A percentile compares a stretch with the other conserved stretches of the same genome.
phyloP scores from a whole-genome alignment of 495 filamentous ascomycete species.

The Annulohypoxylon maeteangense region DNA sequence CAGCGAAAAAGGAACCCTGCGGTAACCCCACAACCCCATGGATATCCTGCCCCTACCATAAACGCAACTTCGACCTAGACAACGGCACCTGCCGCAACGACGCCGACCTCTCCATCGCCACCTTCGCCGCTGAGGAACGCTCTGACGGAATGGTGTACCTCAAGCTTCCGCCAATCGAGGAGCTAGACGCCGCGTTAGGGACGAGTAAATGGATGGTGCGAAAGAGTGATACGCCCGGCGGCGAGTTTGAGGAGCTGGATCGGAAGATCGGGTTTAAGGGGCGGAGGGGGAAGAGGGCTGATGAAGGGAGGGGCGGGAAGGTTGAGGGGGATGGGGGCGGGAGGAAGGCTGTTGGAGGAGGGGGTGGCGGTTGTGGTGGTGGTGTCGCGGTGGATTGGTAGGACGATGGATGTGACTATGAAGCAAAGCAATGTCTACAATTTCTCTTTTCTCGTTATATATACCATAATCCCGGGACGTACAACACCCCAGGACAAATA shows the following conservation, averaged over 20 bases:
- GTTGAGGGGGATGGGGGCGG: constrained; percentile 55
- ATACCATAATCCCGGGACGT: neutral
- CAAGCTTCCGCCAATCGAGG: constrained; percentile 84
- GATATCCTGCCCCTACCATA: constrained; percentile 93
- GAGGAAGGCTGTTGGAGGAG: constrained; percentile 37
- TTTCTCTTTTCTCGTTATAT: neutral
- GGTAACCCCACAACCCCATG: constrained; percentile 68
- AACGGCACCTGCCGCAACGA: constrained; percentile 83
- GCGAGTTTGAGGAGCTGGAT: constrained; percentile 74
- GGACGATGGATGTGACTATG: constrained; percentile 7
- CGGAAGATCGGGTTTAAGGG: constrained; percentile 63
- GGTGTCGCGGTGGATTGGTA: constrained; percentile 76
- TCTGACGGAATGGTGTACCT: constrained; percentile 86
- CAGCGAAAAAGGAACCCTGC: constrained; percentile 31
- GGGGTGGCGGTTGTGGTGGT: constrained; percentile 63
- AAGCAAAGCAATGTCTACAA: neutral
- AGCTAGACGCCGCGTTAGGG: constrained; percentile 84
- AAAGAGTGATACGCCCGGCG: constrained; percentile 70
- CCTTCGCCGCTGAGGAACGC: constrained; percentile 82
- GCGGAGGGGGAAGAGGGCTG: constrained; percentile 49
- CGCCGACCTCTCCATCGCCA: constrained; percentile 80
- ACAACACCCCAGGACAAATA: neutral
- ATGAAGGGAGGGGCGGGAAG: constrained; percentile 52
- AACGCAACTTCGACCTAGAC: constrained; percentile 86
- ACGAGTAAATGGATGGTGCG: constrained; percentile 86